These are phyloP conservation scores for Comarum palustre DNA, from an alignment of 306 rosid species.

Conservation along the genomic window DNA sequence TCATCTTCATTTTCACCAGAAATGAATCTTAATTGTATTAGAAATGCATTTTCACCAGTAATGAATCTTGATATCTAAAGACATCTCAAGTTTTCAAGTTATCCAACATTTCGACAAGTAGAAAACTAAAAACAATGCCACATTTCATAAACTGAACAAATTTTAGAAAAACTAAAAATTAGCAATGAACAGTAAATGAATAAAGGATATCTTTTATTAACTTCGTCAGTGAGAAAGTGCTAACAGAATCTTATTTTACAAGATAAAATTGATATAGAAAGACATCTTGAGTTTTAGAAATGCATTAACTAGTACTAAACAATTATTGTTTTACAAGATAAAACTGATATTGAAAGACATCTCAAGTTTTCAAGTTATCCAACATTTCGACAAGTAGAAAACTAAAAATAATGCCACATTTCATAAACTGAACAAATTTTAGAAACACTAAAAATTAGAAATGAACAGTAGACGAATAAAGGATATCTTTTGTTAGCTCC, in stretches of 20 bases:
- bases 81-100: background rate
- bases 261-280: too few relatives aligned
- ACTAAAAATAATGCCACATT: background rate
- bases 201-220: too few relatives aligned
- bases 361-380: background rate
- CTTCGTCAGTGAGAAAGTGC: too few relatives aligned
- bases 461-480: constrained; percentile 19
- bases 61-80: background rate
- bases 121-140: background rate
- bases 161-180: constrained; percentile 15
- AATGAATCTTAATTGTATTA: background rate
- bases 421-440: background rate
- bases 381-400: background rate
- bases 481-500: constrained; percentile 97
- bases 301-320: background rate
- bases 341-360: background rate
- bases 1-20: background rate
- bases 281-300: background rate
- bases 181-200: background rate
- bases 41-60: background rate
- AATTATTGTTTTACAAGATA: background rate
- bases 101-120: background rate
- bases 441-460: constrained; percentile 14
- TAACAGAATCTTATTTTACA: too few relatives aligned
- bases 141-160: background rate